phyloP scores from a whole-genome alignment of 2,329 filamentous ascomycete species.

The Hymenoscyphus infarciens region DNA sequence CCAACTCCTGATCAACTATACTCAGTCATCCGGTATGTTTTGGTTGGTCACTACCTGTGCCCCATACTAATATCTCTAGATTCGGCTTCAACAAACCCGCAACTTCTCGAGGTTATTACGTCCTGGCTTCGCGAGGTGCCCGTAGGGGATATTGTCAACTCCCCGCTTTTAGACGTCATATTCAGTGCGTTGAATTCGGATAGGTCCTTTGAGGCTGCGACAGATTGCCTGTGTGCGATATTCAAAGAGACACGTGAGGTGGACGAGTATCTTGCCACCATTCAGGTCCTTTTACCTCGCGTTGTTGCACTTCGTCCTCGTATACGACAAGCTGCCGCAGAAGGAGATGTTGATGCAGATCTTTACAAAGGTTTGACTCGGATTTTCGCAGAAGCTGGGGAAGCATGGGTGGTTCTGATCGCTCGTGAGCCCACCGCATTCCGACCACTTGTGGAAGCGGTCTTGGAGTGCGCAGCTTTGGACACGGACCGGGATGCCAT shows the following conservation, averaged over 20 bases:
- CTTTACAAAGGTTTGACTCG: constrained; percentile 84
- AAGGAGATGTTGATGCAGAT: constrained; percentile 82
- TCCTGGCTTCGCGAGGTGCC: constrained; percentile 96
- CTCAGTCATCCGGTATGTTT: constrained; percentile 81
- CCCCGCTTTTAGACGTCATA: constrained; percentile 77
- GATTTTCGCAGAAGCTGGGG: constrained; percentile 87
- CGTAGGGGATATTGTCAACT: constrained; percentile 76
- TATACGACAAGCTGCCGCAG: constrained; percentile 69
- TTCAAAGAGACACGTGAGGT: constrained; percentile 91
- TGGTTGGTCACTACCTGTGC: constrained; percentile 11
- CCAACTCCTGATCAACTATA: constrained; percentile 81
- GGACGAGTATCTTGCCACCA: constrained; percentile 80
- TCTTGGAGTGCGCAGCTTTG: constrained; percentile 85
- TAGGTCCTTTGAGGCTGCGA: constrained; percentile 76
- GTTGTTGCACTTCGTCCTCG: constrained; percentile 73
- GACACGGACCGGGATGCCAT: constrained; percentile 91
- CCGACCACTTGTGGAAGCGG: constrained; percentile 77
- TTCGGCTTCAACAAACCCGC: constrained; percentile 77
- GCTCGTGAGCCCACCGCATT: constrained; percentile 81
- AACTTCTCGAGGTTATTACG: constrained; percentile 90
- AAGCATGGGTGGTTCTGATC: constrained; percentile 90
- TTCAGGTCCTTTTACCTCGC: constrained; percentile 77
- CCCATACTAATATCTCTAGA: constrained; percentile 44
- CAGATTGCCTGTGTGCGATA: constrained; percentile 89
- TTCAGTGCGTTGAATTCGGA: constrained; percentile 74